These are phyloP conservation scores for Triticum monococcum DNA, from an alignment of 176 grass and related monocot species.

Conservation along the genomic window DNA sequence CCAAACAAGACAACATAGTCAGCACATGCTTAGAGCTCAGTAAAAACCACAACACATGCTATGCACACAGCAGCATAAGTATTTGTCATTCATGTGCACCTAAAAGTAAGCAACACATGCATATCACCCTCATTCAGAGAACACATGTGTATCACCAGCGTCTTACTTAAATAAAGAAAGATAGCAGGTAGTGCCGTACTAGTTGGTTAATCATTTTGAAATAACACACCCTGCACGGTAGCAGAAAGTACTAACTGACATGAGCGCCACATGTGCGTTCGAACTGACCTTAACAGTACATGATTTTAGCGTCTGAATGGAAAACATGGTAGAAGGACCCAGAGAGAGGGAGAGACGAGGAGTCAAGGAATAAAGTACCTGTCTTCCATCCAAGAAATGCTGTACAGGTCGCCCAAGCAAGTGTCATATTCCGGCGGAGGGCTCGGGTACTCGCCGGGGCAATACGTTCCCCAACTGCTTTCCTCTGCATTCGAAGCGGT, in stretches of 20 bases:
- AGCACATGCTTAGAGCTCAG: not conserved
- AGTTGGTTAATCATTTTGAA: conserved; percentile 27
- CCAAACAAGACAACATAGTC: not conserved
- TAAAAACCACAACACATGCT: conserved; percentile 7
- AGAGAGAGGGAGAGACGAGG: not conserved
- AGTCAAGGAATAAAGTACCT: conserved; percentile 42
- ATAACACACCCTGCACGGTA: not conserved
- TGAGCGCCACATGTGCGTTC: conserved; percentile 4
- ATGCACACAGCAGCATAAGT: not conserved
- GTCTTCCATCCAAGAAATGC: conserved; percentile 97
- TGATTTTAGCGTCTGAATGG: conserved; percentile 4
- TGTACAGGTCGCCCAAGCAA: conserved; percentile 94
- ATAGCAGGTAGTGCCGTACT: conserved; percentile 1
- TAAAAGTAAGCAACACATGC: conserved; percentile 32
- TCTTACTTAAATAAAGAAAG: conserved; percentile 20
- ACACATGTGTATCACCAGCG: conserved; percentile 7
- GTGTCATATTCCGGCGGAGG: conserved; percentile 81
- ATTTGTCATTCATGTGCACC: conserved; percentile 12
- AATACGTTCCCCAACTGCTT: conserved; percentile 97
- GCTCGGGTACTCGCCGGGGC: conserved; percentile 66
- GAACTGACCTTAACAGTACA: not conserved
- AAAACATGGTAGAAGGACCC: not conserved
- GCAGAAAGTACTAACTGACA: conserved; percentile 11
- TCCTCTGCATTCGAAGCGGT: conserved; percentile 90
- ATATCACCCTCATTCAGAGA: not conserved